These are phyloP conservation scores for Thuja plicata DNA, from an alignment of 83 land plant genomes.

Conservation along the genomic window DNA sequence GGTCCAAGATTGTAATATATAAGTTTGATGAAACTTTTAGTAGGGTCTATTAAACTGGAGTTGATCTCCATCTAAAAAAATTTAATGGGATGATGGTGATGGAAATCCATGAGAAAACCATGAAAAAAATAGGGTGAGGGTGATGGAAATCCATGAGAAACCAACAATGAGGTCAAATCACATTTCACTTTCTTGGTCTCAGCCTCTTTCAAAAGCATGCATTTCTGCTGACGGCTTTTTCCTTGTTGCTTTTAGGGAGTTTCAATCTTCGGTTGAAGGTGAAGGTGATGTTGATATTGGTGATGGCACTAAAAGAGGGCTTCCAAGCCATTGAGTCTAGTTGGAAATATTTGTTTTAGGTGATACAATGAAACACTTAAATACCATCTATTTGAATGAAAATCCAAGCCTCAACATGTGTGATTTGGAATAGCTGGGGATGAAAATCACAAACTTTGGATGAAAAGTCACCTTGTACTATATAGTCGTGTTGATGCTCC, in stretches of 20 bases:
- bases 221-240: not conserved
- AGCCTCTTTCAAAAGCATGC: not conserved
- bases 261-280: not conserved
- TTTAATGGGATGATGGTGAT: too few relatives aligned
- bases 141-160: not conserved
- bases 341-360: not conserved
- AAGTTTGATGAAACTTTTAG: not conserved
- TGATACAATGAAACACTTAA: not conserved
- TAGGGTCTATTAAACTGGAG: not conserved
- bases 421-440: not conserved
- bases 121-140: not conserved
- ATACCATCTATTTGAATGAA: not conserved
- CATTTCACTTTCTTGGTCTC: not conserved
- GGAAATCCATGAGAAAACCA: not conserved
- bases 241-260: not conserved
- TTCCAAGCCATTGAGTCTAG: too few relatives aligned
- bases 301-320: too few relatives aligned
- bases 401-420: rapidly evolving
- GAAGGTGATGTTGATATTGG: too few relatives aligned
- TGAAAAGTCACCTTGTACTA: not conserved
- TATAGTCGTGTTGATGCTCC: not conserved
- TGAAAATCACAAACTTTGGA: not conserved
- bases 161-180: not conserved
- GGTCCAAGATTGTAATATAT: not conserved
- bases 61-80: not conserved